Conservation (phyloP, 495 filamentous ascomycete species). For the Neurospora hispaniola region DNA sequence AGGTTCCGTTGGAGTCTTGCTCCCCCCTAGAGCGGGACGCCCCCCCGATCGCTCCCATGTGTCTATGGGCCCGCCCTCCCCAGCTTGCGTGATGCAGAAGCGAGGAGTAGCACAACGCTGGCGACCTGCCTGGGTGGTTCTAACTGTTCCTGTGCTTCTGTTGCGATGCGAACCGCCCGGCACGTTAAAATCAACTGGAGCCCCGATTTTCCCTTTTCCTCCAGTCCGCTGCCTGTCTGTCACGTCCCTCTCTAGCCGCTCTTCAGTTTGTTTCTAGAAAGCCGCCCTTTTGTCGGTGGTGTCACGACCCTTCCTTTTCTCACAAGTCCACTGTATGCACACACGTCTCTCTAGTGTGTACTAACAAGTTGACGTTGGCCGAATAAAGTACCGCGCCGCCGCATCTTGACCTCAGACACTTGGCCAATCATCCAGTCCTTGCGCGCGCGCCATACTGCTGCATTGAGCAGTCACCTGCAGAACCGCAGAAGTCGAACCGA, state of each 20-base stretch:
- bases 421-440: neutral
- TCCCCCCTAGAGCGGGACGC: neutral
- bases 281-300: neutral
- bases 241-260: slow-evolving; percentile 3
- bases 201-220: slow-evolving; percentile 13
- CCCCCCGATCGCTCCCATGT: slow-evolving; percentile 1
- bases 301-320: slow-evolving; percentile 4
- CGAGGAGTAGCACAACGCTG: neutral
- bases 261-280: slow-evolving; percentile 2
- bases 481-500: neutral
- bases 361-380: neutral
- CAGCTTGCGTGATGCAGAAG: slow-evolving; percentile 13
- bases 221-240: neutral
- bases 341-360: neutral
- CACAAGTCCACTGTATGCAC: neutral
- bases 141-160: neutral
- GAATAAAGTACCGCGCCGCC: neutral
- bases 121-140: slow-evolving; percentile 5
- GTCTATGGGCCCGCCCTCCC: slow-evolving; percentile 5
- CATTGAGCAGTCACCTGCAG: neutral
- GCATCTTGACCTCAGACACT: neutral
- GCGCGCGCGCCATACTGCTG: neutral
- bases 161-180: slow-evolving; percentile 3
- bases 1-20: slow-evolving; percentile 5
- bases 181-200: slow-evolving; percentile 10